Evolutionary conservation across 352 stramenopile species (phyloP).

Genomic region (Phytophthora brassicae): DNA sequence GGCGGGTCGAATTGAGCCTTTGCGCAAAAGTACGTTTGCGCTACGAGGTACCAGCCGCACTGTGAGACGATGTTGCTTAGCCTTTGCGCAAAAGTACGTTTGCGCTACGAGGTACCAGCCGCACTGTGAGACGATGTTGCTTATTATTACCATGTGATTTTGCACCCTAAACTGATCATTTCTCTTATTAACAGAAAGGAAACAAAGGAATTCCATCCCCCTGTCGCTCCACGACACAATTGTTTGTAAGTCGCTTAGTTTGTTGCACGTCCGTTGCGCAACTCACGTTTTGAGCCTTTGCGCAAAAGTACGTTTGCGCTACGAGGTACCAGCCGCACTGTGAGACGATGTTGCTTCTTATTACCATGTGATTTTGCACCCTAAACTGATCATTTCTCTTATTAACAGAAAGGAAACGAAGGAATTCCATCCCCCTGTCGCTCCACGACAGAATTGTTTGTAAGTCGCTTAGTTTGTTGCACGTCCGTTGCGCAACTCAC

Average conservation of each 20-base stretch:
- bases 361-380: background rate
- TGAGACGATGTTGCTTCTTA: too few relatives aligned
- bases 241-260: background rate
- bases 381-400: background rate
- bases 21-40: too few relatives aligned
- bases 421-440: conserved; percentile 29
- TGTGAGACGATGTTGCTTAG: too few relatives aligned
- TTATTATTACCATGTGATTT: background rate
- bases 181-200: background rate
- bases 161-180: background rate
- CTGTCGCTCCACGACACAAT: too few relatives aligned
- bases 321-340: too few relatives aligned
- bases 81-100: too few relatives aligned
- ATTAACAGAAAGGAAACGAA: background rate
- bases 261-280: background rate
- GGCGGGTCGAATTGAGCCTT: too few relatives aligned
- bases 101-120: too few relatives aligned
- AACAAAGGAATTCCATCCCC: conserved; percentile 3
- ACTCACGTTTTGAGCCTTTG: background rate
- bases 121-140: too few relatives aligned
- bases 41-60: too few relatives aligned
- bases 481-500: background rate
- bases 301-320: too few relatives aligned
- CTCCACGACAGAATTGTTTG: conserved; percentile 11
- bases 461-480: background rate